These are phyloP conservation scores for Fusarium hostae DNA, from an alignment of 2,329 filamentous ascomycete species.

Conservation along the genomic window DNA sequence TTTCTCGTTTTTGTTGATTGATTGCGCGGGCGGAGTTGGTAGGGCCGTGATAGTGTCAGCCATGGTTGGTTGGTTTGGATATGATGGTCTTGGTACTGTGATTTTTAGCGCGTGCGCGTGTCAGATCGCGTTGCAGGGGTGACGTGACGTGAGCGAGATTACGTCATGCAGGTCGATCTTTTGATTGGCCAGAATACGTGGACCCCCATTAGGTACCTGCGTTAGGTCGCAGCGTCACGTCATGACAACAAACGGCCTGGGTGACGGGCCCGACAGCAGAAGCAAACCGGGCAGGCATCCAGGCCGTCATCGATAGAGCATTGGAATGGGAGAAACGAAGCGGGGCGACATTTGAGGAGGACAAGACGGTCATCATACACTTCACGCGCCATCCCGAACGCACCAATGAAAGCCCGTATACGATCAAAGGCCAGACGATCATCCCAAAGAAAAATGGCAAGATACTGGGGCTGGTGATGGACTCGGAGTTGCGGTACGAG, in stretches of 20 bases:
- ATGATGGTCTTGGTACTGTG: neutral
- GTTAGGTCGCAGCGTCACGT: too few relatives aligned
- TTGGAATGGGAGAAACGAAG: neutral
- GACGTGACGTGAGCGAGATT: neutral
- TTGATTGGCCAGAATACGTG: fast-evolving
- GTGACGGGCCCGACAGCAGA: too few relatives aligned
- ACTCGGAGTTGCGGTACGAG: neutral
- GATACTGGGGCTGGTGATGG: neutral
- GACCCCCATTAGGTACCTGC: fast-evolving
- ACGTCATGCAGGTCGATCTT: fast-evolving
- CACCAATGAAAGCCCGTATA: neutral
- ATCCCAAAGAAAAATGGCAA: neutral
- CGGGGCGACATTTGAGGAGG: neutral
- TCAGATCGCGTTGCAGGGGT: neutral
- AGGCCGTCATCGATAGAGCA: neutral
- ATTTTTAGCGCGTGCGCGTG: neutral
- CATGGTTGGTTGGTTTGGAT: neutral
- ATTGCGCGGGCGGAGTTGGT: neutral
- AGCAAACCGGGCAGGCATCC: neutral
- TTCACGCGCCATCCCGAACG: neutral
- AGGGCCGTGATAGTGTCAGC: neutral
- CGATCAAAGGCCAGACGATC: neutral
- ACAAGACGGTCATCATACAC: neutral
- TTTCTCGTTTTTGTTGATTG: neutral
- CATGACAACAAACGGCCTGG: too few relatives aligned